These are phyloP conservation scores for Monosporascus sp. DNA, from an alignment of 2,329 filamentous ascomycete species.

Conservation along the genomic window DNA sequence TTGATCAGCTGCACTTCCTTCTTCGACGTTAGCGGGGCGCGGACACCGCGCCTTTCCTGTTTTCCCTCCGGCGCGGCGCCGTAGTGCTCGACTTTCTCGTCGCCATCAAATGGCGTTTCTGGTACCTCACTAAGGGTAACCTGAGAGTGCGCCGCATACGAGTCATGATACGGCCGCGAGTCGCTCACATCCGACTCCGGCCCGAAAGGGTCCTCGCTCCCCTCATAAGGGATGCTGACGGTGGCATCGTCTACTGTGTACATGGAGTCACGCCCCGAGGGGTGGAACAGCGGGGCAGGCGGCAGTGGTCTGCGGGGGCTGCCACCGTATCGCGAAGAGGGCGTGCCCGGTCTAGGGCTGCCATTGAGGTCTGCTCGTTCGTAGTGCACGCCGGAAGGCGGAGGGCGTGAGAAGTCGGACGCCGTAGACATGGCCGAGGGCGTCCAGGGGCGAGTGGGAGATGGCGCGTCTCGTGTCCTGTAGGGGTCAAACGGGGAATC, in stretches of 20 bases:
- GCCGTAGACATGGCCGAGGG: conserved; percentile 43
- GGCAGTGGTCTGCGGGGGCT: conserved; percentile 84
- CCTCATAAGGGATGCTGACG: conserved; percentile 63
- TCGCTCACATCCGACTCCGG: conserved; percentile 51
- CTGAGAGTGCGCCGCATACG: conserved; percentile 51
- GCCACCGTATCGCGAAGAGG: conserved; percentile 81
- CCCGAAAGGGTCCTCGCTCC: conserved; percentile 64
- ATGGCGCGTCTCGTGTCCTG: conserved; percentile 40
- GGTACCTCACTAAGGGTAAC: conserved; percentile 47
- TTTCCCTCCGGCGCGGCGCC: conserved; percentile 81
- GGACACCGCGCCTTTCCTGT: conserved; percentile 81
- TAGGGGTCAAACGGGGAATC: conserved; percentile 60
- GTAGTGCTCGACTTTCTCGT: conserved; percentile 70
- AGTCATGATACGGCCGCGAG: conserved; percentile 51
- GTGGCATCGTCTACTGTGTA: conserved; percentile 63
- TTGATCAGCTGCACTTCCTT: conserved; percentile 97
- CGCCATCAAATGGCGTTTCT: conserved; percentile 33
- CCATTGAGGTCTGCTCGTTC: conserved; percentile 88
- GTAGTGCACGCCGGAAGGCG: conserved; percentile 66
- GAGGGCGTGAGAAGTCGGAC: conserved; percentile 64
- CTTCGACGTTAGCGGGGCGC: conserved; percentile 80
- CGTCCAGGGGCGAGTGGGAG: conserved; percentile 56
- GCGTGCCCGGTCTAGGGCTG: conserved; percentile 82
- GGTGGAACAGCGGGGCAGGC: conserved; percentile 78
- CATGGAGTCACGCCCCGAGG: conserved; percentile 42